Percentiles rank a stretch among this genome's conserved stretches.
Conservation (phyloP, 1,284 basidiomycete species). For the Pseudozyma sp. region DNA sequence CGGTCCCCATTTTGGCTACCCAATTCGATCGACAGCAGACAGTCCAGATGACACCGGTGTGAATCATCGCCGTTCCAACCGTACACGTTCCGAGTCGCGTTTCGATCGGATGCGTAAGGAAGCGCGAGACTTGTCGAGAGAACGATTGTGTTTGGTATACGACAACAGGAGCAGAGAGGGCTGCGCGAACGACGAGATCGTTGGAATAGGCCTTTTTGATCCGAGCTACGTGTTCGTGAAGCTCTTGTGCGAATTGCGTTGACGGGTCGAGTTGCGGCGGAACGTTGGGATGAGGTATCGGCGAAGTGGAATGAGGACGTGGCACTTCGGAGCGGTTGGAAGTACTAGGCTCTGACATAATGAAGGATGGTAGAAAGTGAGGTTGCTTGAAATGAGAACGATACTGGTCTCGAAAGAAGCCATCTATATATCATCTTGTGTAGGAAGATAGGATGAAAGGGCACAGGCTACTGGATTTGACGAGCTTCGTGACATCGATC, state of each 20-base stretch:
- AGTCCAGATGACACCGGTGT: slow-evolving; percentile 13
- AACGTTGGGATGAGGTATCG: not conserved
- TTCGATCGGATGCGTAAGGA: slow-evolving; percentile 8
- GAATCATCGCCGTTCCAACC: slow-evolving; percentile 3
- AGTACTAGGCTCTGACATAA: too few species aligned
- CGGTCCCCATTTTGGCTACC: not conserved
- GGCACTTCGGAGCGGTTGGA: too few species aligned
- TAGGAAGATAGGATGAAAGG: too few species aligned
- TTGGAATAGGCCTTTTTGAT: not conserved
- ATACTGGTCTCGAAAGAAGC: too few species aligned
- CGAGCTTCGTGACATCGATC: too few species aligned
- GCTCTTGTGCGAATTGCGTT: slow-evolving; percentile 7
- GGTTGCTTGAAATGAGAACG: too few species aligned
- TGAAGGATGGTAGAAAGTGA: too few species aligned
- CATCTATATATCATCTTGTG: too few species aligned
- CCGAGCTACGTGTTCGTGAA: not conserved
- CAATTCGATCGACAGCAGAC: slow-evolving; percentile 5
- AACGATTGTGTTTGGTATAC: not conserved
- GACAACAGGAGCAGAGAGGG: not conserved
- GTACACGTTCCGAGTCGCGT: slow-evolving; percentile 10
- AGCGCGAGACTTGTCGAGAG: not conserved
- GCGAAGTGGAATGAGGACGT: not conserved
- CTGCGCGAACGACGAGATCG: not conserved
- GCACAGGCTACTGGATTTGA: too few species aligned
- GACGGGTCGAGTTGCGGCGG: slow-evolving; percentile 5